Conservation (phyloP, 352 stramenopile species). For the Chrysophaeum taylorii region DNA sequence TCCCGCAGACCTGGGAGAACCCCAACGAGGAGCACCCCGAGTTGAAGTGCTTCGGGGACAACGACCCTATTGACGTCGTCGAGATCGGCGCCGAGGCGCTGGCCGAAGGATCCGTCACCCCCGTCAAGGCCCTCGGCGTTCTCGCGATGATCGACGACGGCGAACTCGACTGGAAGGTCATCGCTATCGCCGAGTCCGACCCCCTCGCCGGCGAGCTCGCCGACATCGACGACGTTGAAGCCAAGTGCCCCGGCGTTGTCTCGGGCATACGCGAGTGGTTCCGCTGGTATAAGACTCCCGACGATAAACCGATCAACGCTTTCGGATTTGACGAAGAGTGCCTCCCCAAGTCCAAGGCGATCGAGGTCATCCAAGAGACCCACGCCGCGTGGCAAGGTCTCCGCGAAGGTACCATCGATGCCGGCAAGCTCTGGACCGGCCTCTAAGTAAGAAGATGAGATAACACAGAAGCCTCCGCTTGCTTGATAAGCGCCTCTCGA, state of each 20-base stretch:
- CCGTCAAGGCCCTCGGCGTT: conserved; percentile 91
- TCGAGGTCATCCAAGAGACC: conserved; percentile 65
- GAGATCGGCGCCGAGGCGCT: conserved; percentile 88
- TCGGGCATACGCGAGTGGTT: conserved; percentile 94
- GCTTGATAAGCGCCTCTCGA: too few species aligned
- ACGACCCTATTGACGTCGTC: conserved; percentile 97
- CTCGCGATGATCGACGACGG: conserved; percentile 98
- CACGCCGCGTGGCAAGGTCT: conserved; percentile 65
- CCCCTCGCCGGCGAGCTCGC: conserved; percentile 83
- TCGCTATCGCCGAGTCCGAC: conserved; percentile 88
- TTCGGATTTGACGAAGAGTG: conserved; percentile 95
- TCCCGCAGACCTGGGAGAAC: conserved; percentile 99
- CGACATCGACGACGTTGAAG: conserved; percentile 87
- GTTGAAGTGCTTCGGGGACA: conserved; percentile 82
- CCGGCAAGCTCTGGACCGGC: conserved; percentile 51
- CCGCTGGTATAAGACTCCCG: conserved; percentile 98
- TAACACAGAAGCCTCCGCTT: too few species aligned
- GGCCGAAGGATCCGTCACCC: conserved; percentile 76
- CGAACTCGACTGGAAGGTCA: conserved; percentile 98
- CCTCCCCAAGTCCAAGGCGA: conserved; percentile 43
- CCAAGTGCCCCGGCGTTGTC: conserved; percentile 50
- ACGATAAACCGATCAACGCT: conserved; percentile 94
- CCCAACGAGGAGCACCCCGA: conserved; percentile 77
- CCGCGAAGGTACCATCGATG: conserved; percentile 52
- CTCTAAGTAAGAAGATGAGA: too few species aligned